Base-by-base conservation (phyloP, 2,329 filamentous ascomycete species). In the Xylariaceae sp. region DNA sequence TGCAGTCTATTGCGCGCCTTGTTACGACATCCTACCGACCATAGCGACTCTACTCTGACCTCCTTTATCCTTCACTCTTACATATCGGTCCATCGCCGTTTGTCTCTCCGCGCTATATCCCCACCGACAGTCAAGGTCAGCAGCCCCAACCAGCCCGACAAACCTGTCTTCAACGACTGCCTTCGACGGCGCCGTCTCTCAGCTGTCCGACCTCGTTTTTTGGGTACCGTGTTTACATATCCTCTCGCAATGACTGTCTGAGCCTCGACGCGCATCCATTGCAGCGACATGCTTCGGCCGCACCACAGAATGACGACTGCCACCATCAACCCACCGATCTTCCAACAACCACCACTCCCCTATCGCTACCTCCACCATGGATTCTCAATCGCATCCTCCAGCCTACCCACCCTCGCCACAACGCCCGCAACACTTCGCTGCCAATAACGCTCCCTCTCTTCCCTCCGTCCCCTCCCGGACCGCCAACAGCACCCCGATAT, bases 401-500 rank as follows among this genome's bases (percentile, higher is more conserved):
- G 47, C 60, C 56, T 53, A 42, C 67, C 68, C 66, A 66, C 70
- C 58, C 56, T 61, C 61, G 49, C 51, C 55, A 45, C 62, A 58
- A 35, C 58, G 64, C 52, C 67, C 66, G 48, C 68, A 63, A 35
- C 65, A 65, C 42, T 66, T 68, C 54, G 61, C 56, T 54, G 65
- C 68, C 54, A 63, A 68, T 46, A 66, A 67, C 54, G 65, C 64
- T 55, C 61, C 66, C 38, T 58, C 62, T 35, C 62, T 66, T 43
- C 59, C 69, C 6, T 68, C 73, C 43, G 55, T 75, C 54, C 72
- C 74, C 18, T 63, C 72, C 54, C 71, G 75, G 53, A 78, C 76
- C 36, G 72, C 77, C 52, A 72, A 67, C 62, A 82, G 74, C 68
- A 83, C 82, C 11, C 80, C 81, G 19, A 71, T 76, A 50, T 81